These are phyloP conservation scores for Falciphora oryzae DNA, from an alignment of 2,329 filamentous ascomycete species.

Conservation along the genomic window DNA sequence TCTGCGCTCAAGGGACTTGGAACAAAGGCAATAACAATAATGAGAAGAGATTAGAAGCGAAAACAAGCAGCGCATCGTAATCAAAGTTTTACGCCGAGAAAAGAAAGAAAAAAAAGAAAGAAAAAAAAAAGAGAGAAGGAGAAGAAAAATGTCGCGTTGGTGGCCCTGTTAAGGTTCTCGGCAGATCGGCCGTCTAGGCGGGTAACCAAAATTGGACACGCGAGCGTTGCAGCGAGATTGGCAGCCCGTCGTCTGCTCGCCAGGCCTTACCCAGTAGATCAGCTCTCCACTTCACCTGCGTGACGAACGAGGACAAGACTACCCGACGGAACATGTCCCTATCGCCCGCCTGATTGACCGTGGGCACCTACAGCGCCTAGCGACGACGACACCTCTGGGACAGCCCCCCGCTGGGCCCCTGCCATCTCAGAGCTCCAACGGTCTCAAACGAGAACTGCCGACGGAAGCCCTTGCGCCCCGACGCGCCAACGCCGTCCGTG, in stretches of 20 bases:
- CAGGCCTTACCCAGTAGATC: not conserved
- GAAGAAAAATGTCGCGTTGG: too few relatives aligned
- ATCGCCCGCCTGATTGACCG: not conserved
- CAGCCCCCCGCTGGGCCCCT: too few relatives aligned
- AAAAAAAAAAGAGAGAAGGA: too few relatives aligned
- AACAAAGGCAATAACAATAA: too few relatives aligned
- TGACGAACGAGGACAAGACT: not conserved
- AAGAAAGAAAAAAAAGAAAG: too few relatives aligned
- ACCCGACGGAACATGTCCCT: too few relatives aligned
- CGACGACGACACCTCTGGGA: not conserved
- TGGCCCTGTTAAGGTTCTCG: not conserved
- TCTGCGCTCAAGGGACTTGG: too few relatives aligned
- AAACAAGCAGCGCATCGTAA: too few relatives aligned
- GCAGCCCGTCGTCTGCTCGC: too few relatives aligned
- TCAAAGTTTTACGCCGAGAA: too few relatives aligned
- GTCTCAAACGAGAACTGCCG: not conserved
- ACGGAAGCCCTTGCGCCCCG: slow-evolving; percentile 15
- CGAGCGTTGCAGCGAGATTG: not conserved
- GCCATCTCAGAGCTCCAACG: too few relatives aligned
- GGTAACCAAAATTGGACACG: not conserved
- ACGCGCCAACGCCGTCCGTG: slow-evolving; percentile 20
- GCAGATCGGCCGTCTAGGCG: not conserved
- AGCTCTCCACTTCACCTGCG: not conserved
- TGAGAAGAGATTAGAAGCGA: too few relatives aligned
- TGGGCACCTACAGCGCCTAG: not conserved